Conservation (phyloP, 2,329 filamentous ascomycete genomes). For the Clonostachys rhizophaga region DNA sequence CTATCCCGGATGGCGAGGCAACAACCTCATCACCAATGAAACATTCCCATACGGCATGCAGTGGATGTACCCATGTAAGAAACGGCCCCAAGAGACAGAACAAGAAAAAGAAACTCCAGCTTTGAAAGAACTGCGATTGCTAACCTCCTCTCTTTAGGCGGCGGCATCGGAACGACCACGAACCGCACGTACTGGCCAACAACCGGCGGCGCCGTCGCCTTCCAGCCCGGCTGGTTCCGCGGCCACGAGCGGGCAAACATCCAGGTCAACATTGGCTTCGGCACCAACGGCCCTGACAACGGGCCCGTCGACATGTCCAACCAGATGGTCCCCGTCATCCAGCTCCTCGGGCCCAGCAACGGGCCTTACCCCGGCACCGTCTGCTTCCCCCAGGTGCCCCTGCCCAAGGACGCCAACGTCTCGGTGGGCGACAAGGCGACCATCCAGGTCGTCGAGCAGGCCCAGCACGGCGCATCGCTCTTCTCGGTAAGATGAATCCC, state of each 20-base stretch:
- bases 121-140: too few relatives aligned
- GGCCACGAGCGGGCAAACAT: conserved; percentile 79
- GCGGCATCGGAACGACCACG: conserved; percentile 68
- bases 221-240: conserved; percentile 95
- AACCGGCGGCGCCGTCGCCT: conserved; percentile 76
- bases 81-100: neutral
- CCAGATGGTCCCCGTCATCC: conserved; percentile 74
- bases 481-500: conserved; percentile 62
- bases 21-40: conserved; percentile 77
- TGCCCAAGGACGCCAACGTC: conserved; percentile 68
- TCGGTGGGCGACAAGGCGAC: conserved; percentile 84
- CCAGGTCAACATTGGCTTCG: conserved; percentile 89
- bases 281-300: conserved; percentile 56
- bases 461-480: conserved; percentile 76
- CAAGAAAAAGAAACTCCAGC: neutral
- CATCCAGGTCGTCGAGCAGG: conserved; percentile 81
- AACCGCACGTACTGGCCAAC: conserved; percentile 94
- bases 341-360: conserved; percentile 77
- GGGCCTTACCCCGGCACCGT: conserved; percentile 83
- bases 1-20: conserved; percentile 82
- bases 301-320: conserved; percentile 85
- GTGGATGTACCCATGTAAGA: conserved; percentile 91
- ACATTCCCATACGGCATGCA: conserved; percentile 87
- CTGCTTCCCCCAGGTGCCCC: conserved; percentile 83
- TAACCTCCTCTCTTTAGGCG: conserved; percentile 50